Evolutionary conservation across 1,284 basidiomycete species (phyloP), one percentile per base, ranked within the genome.

Genomic region (Coniophora puteana): DNA sequence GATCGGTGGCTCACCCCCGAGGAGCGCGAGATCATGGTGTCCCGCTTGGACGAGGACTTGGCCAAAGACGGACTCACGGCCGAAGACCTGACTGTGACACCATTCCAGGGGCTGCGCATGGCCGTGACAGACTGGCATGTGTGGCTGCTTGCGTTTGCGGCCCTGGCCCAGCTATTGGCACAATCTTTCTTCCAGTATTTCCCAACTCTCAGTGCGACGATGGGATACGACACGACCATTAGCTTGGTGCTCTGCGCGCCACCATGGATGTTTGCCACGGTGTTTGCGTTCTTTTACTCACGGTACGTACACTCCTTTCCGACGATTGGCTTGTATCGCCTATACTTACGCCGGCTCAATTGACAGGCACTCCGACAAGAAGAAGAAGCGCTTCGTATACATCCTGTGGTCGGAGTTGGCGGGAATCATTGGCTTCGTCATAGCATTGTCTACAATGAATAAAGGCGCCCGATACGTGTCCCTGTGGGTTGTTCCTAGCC

Each of bases 191-290:
- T 80, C 58, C 74, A 78, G 10, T 74, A 72, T 59, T 84, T 88
- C 65, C 84, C 86, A 8, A 84, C 82, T 0, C 65, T 84, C 38
- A 73, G 69, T 14, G 73, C 72, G 4, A 90, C 87, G 1, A 68
- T 91, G 57, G 85, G 85, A 22, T 88, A 76, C 61, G 71, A 66
- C 43, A 62, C 70, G 5, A 83, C 78, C 5, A 64, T 80, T n/a
- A 80, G 84, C 1, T 67, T 90, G 16, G 60, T 89, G 32, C 72
- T 89, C 22, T 87, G 83, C 48, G 84, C 83, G 8, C 88, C 89
- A 24, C 88, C 88, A 3, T 92, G 83, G 77, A 63, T 78, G 11
- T 78, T 89, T 57, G 75, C 84, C 1, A 77, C 78, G 4, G 60
- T 79, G 17, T 67, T 76, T 13, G 68, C 74, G 3, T 71, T 78